Percentiles rank a stretch among this genome's conserved stretches.
phyloP scores from a whole-genome alignment of 2,329 filamentous ascomycete species.

The Diplodia corticola region DNA sequence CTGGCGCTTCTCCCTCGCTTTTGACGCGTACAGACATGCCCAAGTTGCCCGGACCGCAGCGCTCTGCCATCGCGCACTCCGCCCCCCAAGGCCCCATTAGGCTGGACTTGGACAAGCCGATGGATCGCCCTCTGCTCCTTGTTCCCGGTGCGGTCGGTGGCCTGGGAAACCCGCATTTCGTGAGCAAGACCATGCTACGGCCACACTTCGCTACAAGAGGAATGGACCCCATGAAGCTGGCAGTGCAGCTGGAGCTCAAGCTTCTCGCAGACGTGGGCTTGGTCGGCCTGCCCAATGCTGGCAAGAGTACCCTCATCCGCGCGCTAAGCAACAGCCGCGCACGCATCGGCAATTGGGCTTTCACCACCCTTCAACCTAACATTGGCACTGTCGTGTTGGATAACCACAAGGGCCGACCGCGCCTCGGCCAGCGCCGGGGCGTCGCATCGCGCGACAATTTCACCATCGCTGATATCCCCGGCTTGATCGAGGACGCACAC shows the following conservation, averaged over 20 bases:
- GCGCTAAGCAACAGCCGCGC: slow-evolving; percentile 86
- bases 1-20: slow-evolving; percentile 73
- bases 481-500: slow-evolving; percentile 88
- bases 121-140: slow-evolving; percentile 79
- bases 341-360: slow-evolving; percentile 91
- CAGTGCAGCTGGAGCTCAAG: slow-evolving; percentile 87
- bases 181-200: slow-evolving; percentile 69
- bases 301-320: slow-evolving; percentile 89
- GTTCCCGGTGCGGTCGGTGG: slow-evolving; percentile 87
- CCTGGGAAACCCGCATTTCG: slow-evolving; percentile 90
- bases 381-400: slow-evolving; percentile 95
- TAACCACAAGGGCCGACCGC: slow-evolving; percentile 74
- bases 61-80: slow-evolving; percentile 60
- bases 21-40: slow-evolving; percentile 62
- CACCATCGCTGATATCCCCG: slow-evolving; percentile 93
- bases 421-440: slow-evolving; percentile 48
- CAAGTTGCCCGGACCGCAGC: slow-evolving; percentile 55
- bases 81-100: slow-evolving; percentile 72
- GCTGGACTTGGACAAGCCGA: slow-evolving; percentile 63
- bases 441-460: slow-evolving; percentile 69
- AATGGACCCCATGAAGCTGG: slow-evolving; percentile 74
- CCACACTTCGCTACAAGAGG: slow-evolving; percentile 90
- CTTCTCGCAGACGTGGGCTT: slow-evolving; percentile 92
- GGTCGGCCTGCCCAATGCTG: slow-evolving; percentile 92
- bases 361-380: slow-evolving; percentile 92